Evolutionary conservation across 2,329 filamentous ascomycete species (phyloP), one percentile per base, ranked within the genome.

Genomic region (Colletotrichum theobromicola): DNA sequence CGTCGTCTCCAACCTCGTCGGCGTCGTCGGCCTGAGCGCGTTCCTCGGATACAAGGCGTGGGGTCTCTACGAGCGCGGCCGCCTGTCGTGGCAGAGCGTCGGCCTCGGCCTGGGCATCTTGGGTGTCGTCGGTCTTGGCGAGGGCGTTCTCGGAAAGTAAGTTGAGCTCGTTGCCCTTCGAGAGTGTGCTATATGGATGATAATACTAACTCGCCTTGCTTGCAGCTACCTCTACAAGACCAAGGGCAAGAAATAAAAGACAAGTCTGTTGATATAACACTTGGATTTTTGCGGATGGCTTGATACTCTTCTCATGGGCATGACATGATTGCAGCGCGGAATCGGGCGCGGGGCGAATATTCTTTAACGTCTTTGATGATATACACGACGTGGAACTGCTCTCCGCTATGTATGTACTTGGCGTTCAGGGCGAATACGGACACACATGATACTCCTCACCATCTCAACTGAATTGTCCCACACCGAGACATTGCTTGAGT

Each of bases 11-110:
- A 91, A 91, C 81, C 75, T 90, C 7, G 83, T 86, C 10, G 87
- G 85, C 18, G 85, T 91, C 46, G 83, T 90, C n/a, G 89, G 88
- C 10, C 77, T 91, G 42, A 86, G 88, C 79, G 85, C 86, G 4
- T 89, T 86, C 81, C 81, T 91, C 15, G 89, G 89, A 50, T 90
- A 88, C 83, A 88, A 87, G 82, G 90, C 87, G 24, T 90, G 88
- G 86, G 87, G 86, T 8, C 83, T 91, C 76, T 90, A 90, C 78
- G 87, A 91, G 80, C 84, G 84, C 67, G 88, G 88, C 58, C 83
- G 84, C 58, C 81, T 91, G 65, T 84, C 83, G 77, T 89, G 87
- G 87, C 85, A 88, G 83, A 84, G 82, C 72, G 82, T 88, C 18
- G 87, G 89, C 21, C 71, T 90, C 1, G 90, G 90, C 6, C 82